phyloP scores from a whole-genome alignment of 108 stramenopile species.

The Skeletonema potamos region DNA sequence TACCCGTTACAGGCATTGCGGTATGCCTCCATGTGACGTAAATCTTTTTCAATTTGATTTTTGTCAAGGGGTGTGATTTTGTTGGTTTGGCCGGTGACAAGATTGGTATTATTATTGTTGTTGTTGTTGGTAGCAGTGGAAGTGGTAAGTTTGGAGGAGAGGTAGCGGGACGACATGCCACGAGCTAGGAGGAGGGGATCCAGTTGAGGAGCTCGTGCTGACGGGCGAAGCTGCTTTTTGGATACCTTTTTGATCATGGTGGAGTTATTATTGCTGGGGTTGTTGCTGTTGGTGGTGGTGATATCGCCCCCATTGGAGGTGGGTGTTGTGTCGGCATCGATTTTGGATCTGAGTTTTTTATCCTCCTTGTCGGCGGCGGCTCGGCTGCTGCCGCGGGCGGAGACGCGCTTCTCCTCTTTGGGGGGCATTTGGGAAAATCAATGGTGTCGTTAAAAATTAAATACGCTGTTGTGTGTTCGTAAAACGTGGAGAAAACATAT shows the following conservation, averaged over 20 bases:
- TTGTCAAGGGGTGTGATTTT: conserved; percentile 41
- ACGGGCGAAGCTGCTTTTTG: neutral
- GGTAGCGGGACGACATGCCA: conserved; percentile 72
- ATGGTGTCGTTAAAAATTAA: too few species aligned
- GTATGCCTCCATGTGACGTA: conserved; percentile 86
- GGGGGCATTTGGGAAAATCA: too few species aligned
- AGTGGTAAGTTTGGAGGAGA: conserved; percentile 48
- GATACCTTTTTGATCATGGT: neutral
- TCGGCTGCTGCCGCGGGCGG: neutral
- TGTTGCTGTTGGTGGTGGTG: neutral
- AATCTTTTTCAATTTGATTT: conserved; percentile 75
- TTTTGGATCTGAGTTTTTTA: neutral
- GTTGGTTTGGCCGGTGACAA: too few species aligned
- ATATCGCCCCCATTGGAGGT: neutral
- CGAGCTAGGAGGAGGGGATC: conserved; percentile 67
- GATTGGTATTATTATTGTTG: neutral
- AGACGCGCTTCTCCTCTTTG: neutral
- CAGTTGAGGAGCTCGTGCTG: conserved; percentile 1
- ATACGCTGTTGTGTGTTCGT: too few species aligned
- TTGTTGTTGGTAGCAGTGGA: neutral
- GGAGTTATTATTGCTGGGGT: too few species aligned
- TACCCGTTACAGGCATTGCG: conserved; percentile 68
- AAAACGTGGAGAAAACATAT: too few species aligned
- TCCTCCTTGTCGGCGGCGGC: neutral
- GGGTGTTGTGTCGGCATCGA: neutral